phyloP scores from a whole-genome alignment of 2,329 filamentous ascomycete genomes.

The Aureobasidium sp. region DNA sequence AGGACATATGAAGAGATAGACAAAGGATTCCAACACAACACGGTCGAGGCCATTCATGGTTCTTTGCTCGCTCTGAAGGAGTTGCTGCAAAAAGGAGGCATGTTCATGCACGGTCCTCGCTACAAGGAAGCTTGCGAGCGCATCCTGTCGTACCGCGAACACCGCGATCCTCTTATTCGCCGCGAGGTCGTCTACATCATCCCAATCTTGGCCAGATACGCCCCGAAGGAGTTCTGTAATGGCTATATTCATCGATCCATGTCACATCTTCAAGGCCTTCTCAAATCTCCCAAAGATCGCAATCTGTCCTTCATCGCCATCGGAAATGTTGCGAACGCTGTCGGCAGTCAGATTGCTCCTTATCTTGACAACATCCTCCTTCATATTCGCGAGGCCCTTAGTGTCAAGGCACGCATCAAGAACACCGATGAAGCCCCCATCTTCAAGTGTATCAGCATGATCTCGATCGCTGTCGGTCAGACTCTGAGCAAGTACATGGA shows the following conservation, averaged over 20 bases:
- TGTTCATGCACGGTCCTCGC: conserved; percentile 92
- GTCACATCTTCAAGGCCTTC: conserved; percentile 86
- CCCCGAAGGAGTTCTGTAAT: conserved; percentile 80
- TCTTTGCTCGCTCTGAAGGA: conserved; percentile 89
- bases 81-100: conserved; percentile 85
- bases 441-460: conserved; percentile 95
- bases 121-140: conserved; percentile 91
- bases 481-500: conserved; percentile 98
- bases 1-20: conserved; percentile 85
- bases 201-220: conserved; percentile 86
- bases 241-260: conserved; percentile 92
- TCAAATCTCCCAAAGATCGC: conserved; percentile 90
- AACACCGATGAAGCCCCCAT: conserved; percentile 63
- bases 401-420: conserved; percentile 64
- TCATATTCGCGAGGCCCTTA: conserved; percentile 86
- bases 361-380: conserved; percentile 92
- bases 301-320: conserved; percentile 95
- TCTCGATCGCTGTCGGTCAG: conserved; percentile 91
- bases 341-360: conserved; percentile 88
- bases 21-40: conserved; percentile 69
- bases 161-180: conserved; percentile 78
- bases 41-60: conserved; percentile 86
- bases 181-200: conserved; percentile 88
- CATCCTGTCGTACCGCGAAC: conserved; percentile 85
- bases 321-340: conserved; percentile 90